A percentile compares a stretch with the other conserved stretches of the same genome.
phyloP scores from a whole-genome alignment of 495 filamentous ascomycete genomes.

The Peziza echinospora region DNA sequence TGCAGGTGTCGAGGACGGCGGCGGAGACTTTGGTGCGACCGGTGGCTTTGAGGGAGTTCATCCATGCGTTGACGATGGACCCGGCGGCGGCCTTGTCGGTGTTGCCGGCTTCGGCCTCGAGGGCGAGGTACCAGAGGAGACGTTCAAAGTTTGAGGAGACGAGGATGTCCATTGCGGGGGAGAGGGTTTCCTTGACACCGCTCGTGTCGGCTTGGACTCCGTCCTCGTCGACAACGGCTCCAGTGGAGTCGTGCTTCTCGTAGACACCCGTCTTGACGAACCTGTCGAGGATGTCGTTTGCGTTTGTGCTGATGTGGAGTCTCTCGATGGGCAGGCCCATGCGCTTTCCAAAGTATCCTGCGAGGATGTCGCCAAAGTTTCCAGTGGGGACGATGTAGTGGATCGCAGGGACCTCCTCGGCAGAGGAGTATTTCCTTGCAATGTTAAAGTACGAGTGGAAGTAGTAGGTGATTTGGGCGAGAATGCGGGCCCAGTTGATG shows the following conservation, averaged over 20 bases:
- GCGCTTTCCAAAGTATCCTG: constrained; percentile 70
- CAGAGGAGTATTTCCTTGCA: constrained; percentile 25
- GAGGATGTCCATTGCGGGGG: constrained; percentile 91
- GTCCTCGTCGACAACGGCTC: constrained; percentile 36
- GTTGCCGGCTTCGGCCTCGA: constrained; percentile 30
- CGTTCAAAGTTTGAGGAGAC: constrained; percentile 92
- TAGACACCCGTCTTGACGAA: constrained; percentile 70
- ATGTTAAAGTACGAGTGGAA: constrained; percentile 77
- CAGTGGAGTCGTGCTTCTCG: constrained; percentile 46
- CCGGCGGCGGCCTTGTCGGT: constrained; percentile 36
- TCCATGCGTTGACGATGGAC: constrained; percentile 47
- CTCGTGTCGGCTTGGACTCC: constrained; percentile 43
- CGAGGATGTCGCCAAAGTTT: constrained; percentile 92
- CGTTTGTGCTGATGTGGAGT: constrained; percentile 74
- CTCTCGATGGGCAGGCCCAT: constrained; percentile 79
- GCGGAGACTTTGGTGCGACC: constrained; percentile 62
- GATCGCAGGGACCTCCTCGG: constrained; percentile 34
- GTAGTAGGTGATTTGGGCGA: constrained; percentile 88
- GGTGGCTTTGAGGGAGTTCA: constrained; percentile 46
- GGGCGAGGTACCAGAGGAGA: constrained; percentile 78
- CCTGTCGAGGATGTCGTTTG: constrained; percentile 71
- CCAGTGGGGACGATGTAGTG: constrained; percentile 73
- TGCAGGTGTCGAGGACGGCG: constrained; percentile 41
- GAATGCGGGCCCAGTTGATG: constrained; percentile 76
- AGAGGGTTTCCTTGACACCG: constrained; percentile 67